These are phyloP conservation scores for Musa troglodytarum DNA, from an alignment of 176 grass and related monocot species.

Conservation along the genomic window DNA sequence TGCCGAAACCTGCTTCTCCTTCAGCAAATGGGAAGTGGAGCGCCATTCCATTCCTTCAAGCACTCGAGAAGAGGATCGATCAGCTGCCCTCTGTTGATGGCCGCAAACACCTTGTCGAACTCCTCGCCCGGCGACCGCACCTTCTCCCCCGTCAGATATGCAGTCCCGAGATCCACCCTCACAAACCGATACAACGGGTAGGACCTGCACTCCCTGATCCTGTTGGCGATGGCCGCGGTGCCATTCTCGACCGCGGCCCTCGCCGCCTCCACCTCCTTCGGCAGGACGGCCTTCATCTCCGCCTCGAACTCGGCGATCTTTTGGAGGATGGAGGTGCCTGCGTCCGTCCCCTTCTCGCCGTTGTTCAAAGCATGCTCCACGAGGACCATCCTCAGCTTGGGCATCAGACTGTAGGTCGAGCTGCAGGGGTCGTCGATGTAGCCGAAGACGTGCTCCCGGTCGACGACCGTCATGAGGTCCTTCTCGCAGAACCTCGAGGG, in stretches of 20 bases:
- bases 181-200: constrained; percentile 21
- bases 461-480: constrained; percentile 31
- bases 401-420: constrained; percentile 27
- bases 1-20: too few relatives aligned
- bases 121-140: constrained; percentile 20
- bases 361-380: constrained; percentile 34
- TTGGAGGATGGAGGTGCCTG: constrained; percentile 26
- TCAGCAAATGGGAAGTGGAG: constrained; percentile 17
- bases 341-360: constrained; percentile 23
- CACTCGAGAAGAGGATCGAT: constrained; percentile 21
- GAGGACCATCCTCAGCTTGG: constrained; percentile 31
- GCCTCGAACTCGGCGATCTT: constrained; percentile 45
- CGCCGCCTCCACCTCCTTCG: constrained; percentile 15
- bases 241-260: constrained; percentile 9
- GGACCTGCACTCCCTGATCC: constrained; percentile 22
- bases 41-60: constrained; percentile 22
- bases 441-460: constrained; percentile 29
- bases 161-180: constrained; percentile 8
- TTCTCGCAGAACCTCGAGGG: constrained; percentile 43
- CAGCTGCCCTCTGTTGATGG: constrained; percentile 11
- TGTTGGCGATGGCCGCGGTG: background rate
- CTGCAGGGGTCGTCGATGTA: constrained; percentile 35
- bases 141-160: constrained; percentile 18
- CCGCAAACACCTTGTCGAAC: constrained; percentile 20
- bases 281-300: constrained; percentile 13